Evolutionary conservation across 2,329 filamentous ascomycete genomes (phyloP).

Genomic region (Rhynchosporium secalis): DNA sequence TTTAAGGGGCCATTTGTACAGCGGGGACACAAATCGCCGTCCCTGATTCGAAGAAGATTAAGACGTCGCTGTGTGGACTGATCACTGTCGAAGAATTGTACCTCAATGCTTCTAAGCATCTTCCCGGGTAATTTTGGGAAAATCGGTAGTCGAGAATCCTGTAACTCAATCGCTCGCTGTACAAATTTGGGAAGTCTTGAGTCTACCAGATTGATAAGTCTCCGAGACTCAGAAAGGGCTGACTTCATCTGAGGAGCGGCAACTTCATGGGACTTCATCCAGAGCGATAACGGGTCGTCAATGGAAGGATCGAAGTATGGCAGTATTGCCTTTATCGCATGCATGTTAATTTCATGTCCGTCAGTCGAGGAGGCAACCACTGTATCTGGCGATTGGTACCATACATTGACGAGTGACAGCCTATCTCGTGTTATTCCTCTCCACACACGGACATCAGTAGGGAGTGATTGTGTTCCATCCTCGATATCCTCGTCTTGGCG

Average conservation of each 20-base stretch:
- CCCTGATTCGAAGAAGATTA: constrained; percentile 63
- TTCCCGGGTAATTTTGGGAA: constrained; percentile 22
- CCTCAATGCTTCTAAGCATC: constrained; percentile 13
- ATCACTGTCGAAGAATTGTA: constrained; percentile 33
- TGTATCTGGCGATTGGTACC: constrained; percentile 41
- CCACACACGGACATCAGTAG: constrained; percentile 48
- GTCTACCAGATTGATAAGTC: constrained; percentile 45
- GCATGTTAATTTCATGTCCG: constrained; percentile 51
- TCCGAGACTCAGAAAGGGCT: constrained; percentile 9
- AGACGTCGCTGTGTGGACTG: constrained; percentile 47
- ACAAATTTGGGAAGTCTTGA: constrained; percentile 35
- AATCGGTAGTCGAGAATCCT: constrained; percentile 25
- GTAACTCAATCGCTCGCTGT: constrained; percentile 15
- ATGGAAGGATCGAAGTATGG: constrained; percentile 72
- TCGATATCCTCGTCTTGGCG: background rate
- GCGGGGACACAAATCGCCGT: constrained; percentile 71
- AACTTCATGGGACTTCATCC: constrained; percentile 40
- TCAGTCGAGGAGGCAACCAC: background rate
- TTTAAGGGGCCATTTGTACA: constrained; percentile 65
- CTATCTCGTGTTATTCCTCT: constrained; percentile 67
- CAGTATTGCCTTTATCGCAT: constrained; percentile 65
- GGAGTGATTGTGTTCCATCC: background rate
- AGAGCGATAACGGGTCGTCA: constrained; percentile 56
- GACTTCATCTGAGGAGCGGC: background rate
- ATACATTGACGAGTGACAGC: constrained; percentile 67